Evolutionary conservation across 2,329 filamentous ascomycete species (phyloP), one percentile per base, ranked within the genome.

Genomic region (Cladosporium sp.): DNA sequence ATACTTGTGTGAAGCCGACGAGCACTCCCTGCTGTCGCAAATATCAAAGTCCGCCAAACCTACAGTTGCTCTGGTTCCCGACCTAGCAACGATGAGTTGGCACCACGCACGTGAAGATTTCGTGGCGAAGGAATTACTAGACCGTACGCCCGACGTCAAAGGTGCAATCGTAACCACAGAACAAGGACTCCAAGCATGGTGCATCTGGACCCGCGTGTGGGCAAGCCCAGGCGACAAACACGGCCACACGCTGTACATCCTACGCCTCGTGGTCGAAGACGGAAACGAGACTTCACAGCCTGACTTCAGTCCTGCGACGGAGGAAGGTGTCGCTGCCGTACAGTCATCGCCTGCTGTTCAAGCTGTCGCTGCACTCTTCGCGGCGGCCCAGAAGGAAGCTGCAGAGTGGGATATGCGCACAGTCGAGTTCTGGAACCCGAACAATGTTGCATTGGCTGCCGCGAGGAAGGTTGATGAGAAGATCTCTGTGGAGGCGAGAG

Each of bases 391-490:
- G 67, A 74, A 75, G 8, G 85, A 95, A 73, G 92, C 92, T 1
- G 74, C 78, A 3, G 78, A 84, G 59, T 96, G 90, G 88, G 77
- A 82, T 45, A 84, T 90, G 75, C 78, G 80, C 40, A 80, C 84
- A 47, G 84, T 96, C 3, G 83, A 92, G 70, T 78, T 93, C 54
- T 97, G 93, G 93, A 96, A 94, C 69, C 92, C 92, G 0, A 82
- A 82, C 3, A 76, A 82, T 71, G 71, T 69, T 62, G 71, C 74
- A 12, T 58, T 80, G 30, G 72, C 72, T 28, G 79, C 76, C 42
- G 77, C 74, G 11, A 67, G 70, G 63, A 65, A 63, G 15, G 66
- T 88, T 40, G 73, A 86, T 1, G 73, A 78, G 39, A 69, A 67
- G 25, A 73, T 76, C 2, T 79, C 78, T 8, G 65, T 90, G 15